Evolutionary conservation across 2,329 filamentous ascomycete species (phyloP), one percentile per base, ranked within the genome.

Genomic region (Aspergillus neotritici): DNA sequence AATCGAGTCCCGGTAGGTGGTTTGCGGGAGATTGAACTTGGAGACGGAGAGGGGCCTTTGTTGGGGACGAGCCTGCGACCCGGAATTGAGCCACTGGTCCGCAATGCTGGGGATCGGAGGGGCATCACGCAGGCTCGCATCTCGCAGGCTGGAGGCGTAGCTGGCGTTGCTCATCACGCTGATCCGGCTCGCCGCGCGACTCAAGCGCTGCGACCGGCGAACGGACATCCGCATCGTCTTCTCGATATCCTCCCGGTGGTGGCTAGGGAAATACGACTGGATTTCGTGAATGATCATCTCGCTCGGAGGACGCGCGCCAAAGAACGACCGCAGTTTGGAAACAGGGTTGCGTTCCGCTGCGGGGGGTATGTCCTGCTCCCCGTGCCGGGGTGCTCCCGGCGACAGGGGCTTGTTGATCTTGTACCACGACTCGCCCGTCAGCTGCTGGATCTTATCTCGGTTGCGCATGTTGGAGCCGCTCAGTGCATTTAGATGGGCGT

Each of bases 261-360:
- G 91, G 59, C 94, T 89, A 0, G 93, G 93, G 75, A 98, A 98
- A 73, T 97, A 98, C 0, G 90, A 94, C 1, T 88, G 93, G 47
- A 98, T 74, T 62, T 98, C 93, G 15, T 93, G 94, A 17, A 91
- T 91, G 61, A 98, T 98, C 63, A 98, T 79, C 71, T 98, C 93
- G 70, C 91, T 97, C 1, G 93, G 93, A 13, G 93, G 93, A 55
- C 93, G 79, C 51, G 93, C 83, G 29, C 91, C 91, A 57, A 94
- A 93, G 68, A 97, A 97, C 52, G 70, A 70, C n/a, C 70, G 68
- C 12, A 72, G 50, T 44, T 67, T 72, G 15, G 64, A 61, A 37
- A 63, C 58, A 2, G 64, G 59, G 29, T 64, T 60, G n/a, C 60
- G 64, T 42, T 65, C 64, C 31, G 42, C 54, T 15, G 53, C 48